Percentiles rank a stretch among this genome's conserved stretches.
These are phyloP conservation scores for Pharnaceum exiguum DNA, from an alignment of 148 eudicot genomes.

Conservation along the genomic window DNA sequence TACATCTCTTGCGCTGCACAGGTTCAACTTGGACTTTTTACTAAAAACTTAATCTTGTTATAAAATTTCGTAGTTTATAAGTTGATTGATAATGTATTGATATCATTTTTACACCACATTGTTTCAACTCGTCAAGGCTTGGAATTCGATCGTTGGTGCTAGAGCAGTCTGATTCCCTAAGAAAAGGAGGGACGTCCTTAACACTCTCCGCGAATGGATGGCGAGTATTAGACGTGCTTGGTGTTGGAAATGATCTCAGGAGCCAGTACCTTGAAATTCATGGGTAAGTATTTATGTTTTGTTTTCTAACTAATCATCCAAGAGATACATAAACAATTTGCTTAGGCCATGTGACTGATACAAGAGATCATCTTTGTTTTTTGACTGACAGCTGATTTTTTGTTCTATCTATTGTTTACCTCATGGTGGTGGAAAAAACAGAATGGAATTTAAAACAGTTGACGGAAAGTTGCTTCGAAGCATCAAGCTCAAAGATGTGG, in stretches of 20 bases:
- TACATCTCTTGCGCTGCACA: slow-evolving; percentile 80
- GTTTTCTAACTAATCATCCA: too few relatives aligned
- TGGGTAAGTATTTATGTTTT: too few relatives aligned
- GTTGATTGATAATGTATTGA: background rate
- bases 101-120: background rate
- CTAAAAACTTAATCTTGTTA: too few relatives aligned
- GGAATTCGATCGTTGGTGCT: slow-evolving; percentile 64
- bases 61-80: background rate
- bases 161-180: slow-evolving; percentile 70
- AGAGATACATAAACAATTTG: too few relatives aligned
- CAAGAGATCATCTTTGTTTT: background rate
- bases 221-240: slow-evolving; percentile 76
- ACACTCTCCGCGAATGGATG: slow-evolving; percentile 88
- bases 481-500: slow-evolving; percentile 64
- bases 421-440: slow-evolving; percentile 46
- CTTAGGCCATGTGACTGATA: too few relatives aligned
- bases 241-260: slow-evolving; percentile 70
- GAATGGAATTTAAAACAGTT: slow-evolving; percentile 54
- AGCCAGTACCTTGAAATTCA: slow-evolving; percentile 65
- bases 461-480: slow-evolving; percentile 62
- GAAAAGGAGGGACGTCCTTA: slow-evolving; percentile 76
- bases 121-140: slow-evolving; percentile 31
- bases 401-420: slow-evolving; percentile 23
- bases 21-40: slow-evolving; percentile 25
- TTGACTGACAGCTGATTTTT: background rate